Conservation (phyloP, 129 eudicot species). For the Ambrosia artemisiifolia region DNA sequence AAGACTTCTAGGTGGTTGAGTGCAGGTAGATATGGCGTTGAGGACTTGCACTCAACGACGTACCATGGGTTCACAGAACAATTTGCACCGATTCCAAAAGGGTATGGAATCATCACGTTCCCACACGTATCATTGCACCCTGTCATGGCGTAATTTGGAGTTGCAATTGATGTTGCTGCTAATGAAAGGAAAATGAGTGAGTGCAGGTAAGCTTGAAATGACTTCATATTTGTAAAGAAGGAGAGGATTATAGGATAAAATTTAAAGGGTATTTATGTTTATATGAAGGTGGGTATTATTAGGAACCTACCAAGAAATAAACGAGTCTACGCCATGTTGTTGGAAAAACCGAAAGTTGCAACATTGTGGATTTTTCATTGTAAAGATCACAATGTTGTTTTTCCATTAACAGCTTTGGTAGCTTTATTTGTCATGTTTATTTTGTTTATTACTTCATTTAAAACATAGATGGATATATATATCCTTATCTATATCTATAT, state of each 20-base stretch:
- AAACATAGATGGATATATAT: too few species aligned
- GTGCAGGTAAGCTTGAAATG: background rate
- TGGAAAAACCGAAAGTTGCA: too few species aligned
- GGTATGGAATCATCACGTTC: background rate
- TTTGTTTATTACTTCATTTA: too few species aligned
- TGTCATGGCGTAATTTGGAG: background rate
- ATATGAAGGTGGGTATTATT: too few species aligned
- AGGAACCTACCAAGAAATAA: too few species aligned
- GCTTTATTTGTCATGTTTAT: too few species aligned
- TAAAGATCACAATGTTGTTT: too few species aligned
- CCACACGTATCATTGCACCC: background rate
- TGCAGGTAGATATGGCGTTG: background rate
- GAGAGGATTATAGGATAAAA: background rate
- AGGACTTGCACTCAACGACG: background rate
- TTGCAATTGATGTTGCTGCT: background rate
- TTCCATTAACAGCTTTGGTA: too few species aligned
- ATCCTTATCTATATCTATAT: too few species aligned
- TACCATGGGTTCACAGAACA: constrained; percentile 1
- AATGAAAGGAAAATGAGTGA: background rate
- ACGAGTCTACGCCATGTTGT: too few species aligned
- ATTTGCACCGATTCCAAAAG: constrained; percentile 5
- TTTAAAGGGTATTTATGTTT: too few species aligned
- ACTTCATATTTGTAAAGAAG: background rate
- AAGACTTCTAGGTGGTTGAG: background rate
- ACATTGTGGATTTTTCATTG: too few species aligned